phyloP scores from a whole-genome alignment of 1,139 yeast genomes.

The Pichia sp. region DNA sequence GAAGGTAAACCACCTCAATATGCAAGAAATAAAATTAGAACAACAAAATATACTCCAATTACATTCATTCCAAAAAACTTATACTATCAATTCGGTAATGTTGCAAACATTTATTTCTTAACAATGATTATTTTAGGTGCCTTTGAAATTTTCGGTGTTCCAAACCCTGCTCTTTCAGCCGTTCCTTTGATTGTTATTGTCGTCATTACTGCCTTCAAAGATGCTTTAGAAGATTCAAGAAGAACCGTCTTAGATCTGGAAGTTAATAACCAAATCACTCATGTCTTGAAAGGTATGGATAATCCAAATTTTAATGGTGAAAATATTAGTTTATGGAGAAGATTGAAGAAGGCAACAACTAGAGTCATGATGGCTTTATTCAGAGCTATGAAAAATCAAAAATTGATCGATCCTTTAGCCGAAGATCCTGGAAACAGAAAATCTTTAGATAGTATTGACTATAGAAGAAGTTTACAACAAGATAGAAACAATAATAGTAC shows the following conservation, averaged over 20 bases:
- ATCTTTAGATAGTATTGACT: conserved; percentile 33
- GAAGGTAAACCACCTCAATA: conserved; percentile 51
- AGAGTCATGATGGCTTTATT: conserved; percentile 33
- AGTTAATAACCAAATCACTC: conserved; percentile 84
- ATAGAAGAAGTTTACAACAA: conserved; percentile 28
- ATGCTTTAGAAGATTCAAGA: conserved; percentile 91
- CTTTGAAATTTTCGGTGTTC: conserved; percentile 88
- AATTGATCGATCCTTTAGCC: conserved; percentile 33
- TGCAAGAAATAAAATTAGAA: conserved; percentile 89
- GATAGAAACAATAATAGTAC: conserved; percentile 12
- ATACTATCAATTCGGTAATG: conserved; percentile 74
- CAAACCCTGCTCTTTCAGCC: conserved; percentile 84
- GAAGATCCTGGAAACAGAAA: conserved; percentile 32
- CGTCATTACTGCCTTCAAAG: conserved; percentile 82
- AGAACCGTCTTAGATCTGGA: conserved; percentile 79
- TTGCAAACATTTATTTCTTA: conserved; percentile 88
- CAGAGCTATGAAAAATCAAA: conserved; percentile 31
- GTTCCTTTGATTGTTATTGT: conserved; percentile 96
- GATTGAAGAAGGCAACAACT: conserved; percentile 55
- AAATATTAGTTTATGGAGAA: conserved; percentile 62
- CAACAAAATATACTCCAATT: conserved; percentile 92
- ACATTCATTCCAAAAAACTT: conserved; percentile 87
- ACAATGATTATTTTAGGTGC: conserved; percentile 80
- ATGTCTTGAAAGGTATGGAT: conserved; percentile 63
- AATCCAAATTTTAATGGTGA: conserved; percentile 81